Base-by-base conservation (phyloP, 495 filamentous ascomycete species). In the Trypethelium eluteriae region DNA sequence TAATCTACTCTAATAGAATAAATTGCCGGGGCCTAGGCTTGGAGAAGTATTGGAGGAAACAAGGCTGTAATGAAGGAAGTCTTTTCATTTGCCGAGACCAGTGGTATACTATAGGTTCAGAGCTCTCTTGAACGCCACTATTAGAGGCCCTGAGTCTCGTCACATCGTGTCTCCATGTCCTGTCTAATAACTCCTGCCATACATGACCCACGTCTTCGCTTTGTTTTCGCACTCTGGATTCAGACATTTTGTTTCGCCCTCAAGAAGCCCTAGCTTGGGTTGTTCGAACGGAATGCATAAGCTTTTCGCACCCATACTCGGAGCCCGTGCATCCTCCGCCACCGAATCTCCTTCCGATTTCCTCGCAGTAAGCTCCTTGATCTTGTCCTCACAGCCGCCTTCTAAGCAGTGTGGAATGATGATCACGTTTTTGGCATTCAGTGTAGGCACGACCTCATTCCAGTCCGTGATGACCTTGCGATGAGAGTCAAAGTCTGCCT, bases 231-330 rank as follows among this genome's bases (percentile, higher is more conserved):
- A 98, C 69, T 95, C 83, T 38, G 95, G 92, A 81, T 90, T 95
- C 68, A 87, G 79, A 76, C 94, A 98, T 79, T 92, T 92, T 62
- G 91, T 96, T 76, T 91, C 93, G 68, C 84, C 79, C 66, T 85
- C 79, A 66, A 96, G 77, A 16, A 32, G 46, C 14, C 66, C 69
- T 44, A 87, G 90, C 70, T 88, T 86, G 44, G 93, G 92, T 82
- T 98, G 94, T 69, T 98, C 90, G 74, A 96, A 96, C 32, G 95
- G 94, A 82, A 98, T 97, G 76, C 94, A 98, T 72, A 98, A 82
- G 68, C 86, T 89, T 86, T 98, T 98, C 73, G 94, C 95, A 68
- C 94, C 94, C 95, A 98, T 98, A 69, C 85, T 88, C 59, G 95
- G 94, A 25, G 89, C 89, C 72, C 86, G 87, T 70, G 89, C 82